Base-by-base conservation (phyloP, 495 filamentous ascomycete genomes). In the Aspergillus campestris region DNA sequence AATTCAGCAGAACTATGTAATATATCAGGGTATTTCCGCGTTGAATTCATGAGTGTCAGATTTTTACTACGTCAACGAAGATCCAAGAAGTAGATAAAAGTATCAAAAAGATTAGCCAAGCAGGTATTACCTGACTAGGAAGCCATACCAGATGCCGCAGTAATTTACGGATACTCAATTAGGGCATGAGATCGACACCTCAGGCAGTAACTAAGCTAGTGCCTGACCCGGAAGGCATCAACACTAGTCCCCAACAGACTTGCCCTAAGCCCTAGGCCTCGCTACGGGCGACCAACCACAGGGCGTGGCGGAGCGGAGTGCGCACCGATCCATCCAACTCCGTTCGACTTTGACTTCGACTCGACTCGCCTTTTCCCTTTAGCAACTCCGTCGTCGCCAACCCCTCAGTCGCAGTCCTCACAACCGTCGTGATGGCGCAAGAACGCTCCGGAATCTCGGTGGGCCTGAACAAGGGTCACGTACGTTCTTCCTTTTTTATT, bases 381-480 rank as follows among this genome's bases (percentile, higher is more conserved):
- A 65, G 63, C 65, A 71, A 71, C 65, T 61, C 63, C 52, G 50
- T 55, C 55, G 51, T 59, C 67, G 65, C 62, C 67, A 67, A 71
- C 57, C 63, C 60, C 18, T 24, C 18, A 24, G 18, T 24, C 18
- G 48, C 63, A 69, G 54, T 59, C 64, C 57, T 56, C 43, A 44
- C 58, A 65, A 67, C 60, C 65, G 61, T 65, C 61, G 63, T 68
- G 62, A 83, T 81, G 77, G 75, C 74, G 47, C 71, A 74, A 62
- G 79, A 81, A 70, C 79, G 81, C 64, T 78, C 75, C 68, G 87
- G 87, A 71, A 77, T 95, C 60, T 74, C 80, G 70, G 72, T 82
- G 64, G 90, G 90, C 63, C 66, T 88, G 61, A 94, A 96, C 75
- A 82, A 79, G 67, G 90, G 90, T 66, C 85, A 92, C 73, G 87